Conservation (phyloP, 305 asterid genomes). For the Fraxinus ornus region DNA sequence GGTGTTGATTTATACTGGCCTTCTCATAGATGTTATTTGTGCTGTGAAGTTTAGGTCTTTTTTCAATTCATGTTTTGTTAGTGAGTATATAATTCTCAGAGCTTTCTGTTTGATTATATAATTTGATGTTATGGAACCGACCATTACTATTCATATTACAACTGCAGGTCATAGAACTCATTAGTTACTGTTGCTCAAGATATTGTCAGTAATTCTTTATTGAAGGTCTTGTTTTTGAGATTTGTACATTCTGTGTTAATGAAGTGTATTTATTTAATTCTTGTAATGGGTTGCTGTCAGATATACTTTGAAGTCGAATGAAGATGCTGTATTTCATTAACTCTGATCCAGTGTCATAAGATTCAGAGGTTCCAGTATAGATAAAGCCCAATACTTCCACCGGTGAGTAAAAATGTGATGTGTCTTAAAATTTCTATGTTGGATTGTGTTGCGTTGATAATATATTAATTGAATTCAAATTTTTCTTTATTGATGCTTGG, state of each 20-base stretch:
- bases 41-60: not conserved
- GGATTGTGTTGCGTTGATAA: not conserved
- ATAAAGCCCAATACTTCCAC: slow-evolving; percentile 33
- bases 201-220: slow-evolving; percentile 26
- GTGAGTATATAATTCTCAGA: not conserved
- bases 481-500: slow-evolving; percentile 8
- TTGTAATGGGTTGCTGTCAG: slow-evolving; percentile 27
- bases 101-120: not conserved
- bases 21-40: not conserved
- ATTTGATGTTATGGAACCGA: slow-evolving; percentile 17
- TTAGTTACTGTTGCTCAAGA: slow-evolving; percentile 34
- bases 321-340: slow-evolving; percentile 41
- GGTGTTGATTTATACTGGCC: not conserved
- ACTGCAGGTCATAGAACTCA: slow-evolving; percentile 37
- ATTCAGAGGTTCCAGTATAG: slow-evolving; percentile 53
- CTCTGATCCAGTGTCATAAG: slow-evolving; percentile 41
- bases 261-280: slow-evolving; percentile 22
- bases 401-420: slow-evolving; percentile 47
- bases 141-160: slow-evolving; percentile 19
- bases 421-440: not conserved
- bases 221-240: slow-evolving; percentile 17
- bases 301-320: slow-evolving; percentile 24
- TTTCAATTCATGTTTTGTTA: not conserved
- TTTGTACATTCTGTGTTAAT: slow-evolving; percentile 10
- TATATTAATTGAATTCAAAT: not conserved